Percentiles rank a stretch among this genome's conserved stretches.
phyloP scores from a whole-genome alignment of 176 grass and related monocot genomes.

The Guadua angustifolia region DNA sequence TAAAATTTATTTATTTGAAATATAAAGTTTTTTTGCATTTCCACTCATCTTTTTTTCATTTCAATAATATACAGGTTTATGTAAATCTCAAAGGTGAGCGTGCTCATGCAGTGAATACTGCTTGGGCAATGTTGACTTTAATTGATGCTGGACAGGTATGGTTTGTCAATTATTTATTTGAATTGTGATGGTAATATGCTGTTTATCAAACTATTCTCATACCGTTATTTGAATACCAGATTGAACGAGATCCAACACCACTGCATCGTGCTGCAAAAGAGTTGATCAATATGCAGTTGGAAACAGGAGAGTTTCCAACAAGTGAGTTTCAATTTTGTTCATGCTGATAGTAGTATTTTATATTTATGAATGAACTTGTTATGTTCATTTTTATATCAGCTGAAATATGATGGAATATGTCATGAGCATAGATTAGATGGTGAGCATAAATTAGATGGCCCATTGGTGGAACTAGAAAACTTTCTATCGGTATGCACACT shows the following conservation, averaged over 20 bases:
- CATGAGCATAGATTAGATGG: no score
- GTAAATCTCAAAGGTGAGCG: slow-evolving; percentile 59
- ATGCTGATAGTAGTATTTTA: neutral
- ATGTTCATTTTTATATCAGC: neutral
- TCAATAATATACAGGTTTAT: slow-evolving; percentile 48
- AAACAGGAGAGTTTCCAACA: slow-evolving; percentile 53
- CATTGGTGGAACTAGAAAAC: no score
- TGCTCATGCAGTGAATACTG: slow-evolving; percentile 64
- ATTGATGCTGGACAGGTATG: slow-evolving; percentile 60
- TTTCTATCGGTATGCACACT: no score
- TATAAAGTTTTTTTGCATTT: neutral
- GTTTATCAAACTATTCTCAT: neutral
- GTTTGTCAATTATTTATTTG: slow-evolving; percentile 8
- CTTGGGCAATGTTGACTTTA: slow-evolving; percentile 68
- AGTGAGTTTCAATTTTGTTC: slow-evolving; percentile 24
- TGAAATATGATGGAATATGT: neutral
- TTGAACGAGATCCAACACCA: slow-evolving; percentile 48
- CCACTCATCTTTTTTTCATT: neutral
- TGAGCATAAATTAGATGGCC: no score
- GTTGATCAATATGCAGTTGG: slow-evolving; percentile 52
- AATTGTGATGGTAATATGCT: neutral
- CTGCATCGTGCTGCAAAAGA: slow-evolving; percentile 45
- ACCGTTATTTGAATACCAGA: slow-evolving; percentile 21
- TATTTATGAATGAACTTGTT: neutral
- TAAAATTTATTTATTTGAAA: neutral